Evolutionary conservation across 2,329 filamentous ascomycete genomes (phyloP), one percentile per base, ranked within the genome.

Genomic region (Metarhizium sp.): DNA sequence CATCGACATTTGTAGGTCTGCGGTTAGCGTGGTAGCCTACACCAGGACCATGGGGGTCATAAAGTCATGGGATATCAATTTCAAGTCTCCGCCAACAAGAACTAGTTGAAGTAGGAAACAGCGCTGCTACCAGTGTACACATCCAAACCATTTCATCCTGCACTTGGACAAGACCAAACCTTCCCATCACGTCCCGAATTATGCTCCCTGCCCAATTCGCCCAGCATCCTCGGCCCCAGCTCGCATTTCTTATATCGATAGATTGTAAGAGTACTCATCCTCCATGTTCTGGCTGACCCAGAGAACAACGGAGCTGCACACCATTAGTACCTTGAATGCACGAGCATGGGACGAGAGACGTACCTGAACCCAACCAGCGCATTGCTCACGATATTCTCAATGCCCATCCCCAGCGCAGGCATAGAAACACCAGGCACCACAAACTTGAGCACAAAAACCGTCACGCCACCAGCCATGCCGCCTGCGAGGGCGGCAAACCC

Each of bases 231-330:
- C 25, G 25, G 25, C 16, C 3, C 42, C 7, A 25, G 42, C 42
- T 45, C n/a, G 7, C 7, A 18, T 16, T 25, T 20, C 18, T 16
- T 47, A 60, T 57, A 87, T 73, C 57, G 82, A 77, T 61, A 87
- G 70, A 68, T 85, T 86, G 69, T 87, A 87, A 50, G 82, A 78
- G 63, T 86, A 87, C 69, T 87, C 84, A 64, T 86, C 84, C 73
- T 87, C 84, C 80, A 87, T 86, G 64, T 87, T 87, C 75, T 87
- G 84, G 71, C 79, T 84, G 55, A 87, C 71, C 84, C 84, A 87
- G 46, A 87, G 75, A 58, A 86, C 78, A 50, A 85, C 82, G 25
- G 79, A 80, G 70, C 81, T 82, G 60, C 16, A 11, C n/a, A 4
- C 6, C 25, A 14, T 63, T 55, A 68, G 63, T 6, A 36, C 3